Conservation (phyloP, 202 grass and related monocot genomes). For the Cymbopogon flexuosus region DNA sequence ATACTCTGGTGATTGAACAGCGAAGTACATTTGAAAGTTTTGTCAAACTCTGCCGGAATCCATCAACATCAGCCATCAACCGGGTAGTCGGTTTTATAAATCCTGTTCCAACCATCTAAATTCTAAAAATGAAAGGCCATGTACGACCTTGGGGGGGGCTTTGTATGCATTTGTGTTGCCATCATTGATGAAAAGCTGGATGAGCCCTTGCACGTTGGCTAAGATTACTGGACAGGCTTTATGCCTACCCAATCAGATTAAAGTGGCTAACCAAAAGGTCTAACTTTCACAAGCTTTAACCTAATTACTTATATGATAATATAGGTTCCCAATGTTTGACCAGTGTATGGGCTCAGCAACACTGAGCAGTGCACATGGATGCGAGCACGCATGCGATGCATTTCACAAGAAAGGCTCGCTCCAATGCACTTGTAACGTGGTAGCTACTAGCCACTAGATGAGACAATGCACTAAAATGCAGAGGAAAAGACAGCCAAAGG, state of each 20-base stretch:
- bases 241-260: slow-evolving; percentile 53
- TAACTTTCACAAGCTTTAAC: slow-evolving; percentile 40
- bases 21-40: not conserved
- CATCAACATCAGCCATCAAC: slow-evolving; percentile 11
- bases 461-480: slow-evolving; percentile 24
- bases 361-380: slow-evolving; percentile 29
- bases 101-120: slow-evolving; percentile 27
- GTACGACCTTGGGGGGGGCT: slow-evolving; percentile 28
- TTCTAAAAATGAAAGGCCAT: slow-evolving; percentile 13
- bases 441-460: not conserved
- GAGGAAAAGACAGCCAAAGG: slow-evolving; percentile 29
- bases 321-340: slow-evolving; percentile 56
- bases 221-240: slow-evolving; percentile 48
- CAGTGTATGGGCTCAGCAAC: slow-evolving; percentile 33
- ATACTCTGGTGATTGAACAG: slow-evolving; percentile 1
- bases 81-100: slow-evolving; percentile 26
- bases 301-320: slow-evolving; percentile 21
- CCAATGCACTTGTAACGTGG: not conserved
- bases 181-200: slow-evolving; percentile 54
- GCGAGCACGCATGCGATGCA: slow-evolving; percentile 33
- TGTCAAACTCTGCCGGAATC: slow-evolving; percentile 26
- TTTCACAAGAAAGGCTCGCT: slow-evolving; percentile 20
- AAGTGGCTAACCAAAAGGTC: slow-evolving; percentile 42
- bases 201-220: slow-evolving; percentile 43
- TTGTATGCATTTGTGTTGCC: slow-evolving; percentile 40